Evolutionary conservation across 768 basidiomycete genomes (phyloP), one percentile per base, ranked within the genome.

Genomic region (Lyophyllum shimeji): DNA sequence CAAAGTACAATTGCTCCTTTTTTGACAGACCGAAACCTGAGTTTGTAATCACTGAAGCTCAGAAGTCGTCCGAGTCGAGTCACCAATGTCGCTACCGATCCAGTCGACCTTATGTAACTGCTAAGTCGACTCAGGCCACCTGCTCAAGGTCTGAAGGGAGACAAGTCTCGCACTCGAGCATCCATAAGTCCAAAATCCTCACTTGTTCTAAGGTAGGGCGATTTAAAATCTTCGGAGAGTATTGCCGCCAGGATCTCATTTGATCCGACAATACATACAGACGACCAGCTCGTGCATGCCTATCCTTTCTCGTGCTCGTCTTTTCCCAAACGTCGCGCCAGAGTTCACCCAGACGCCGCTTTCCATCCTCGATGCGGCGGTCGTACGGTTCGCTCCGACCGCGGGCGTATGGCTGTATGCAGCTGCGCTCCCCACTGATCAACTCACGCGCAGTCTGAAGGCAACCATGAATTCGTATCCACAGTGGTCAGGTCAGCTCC

Each of bases 401-500:
- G 62, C 63, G 44, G 71, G 66, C 8, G 45, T 64, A 39, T 72
- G 70, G 71, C 46, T 69, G 3, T 72, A 63, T 56, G 59, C 61
- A 21, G 46, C 46, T 18, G 52, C 64, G 3, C 55, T 59, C 13
- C 46, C 52, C 31, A 33, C 55, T 6, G 37, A 55, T 25, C 23
- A 51, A 5, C 60, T 62, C 23, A 48, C 53, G 11, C 29, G 24
- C n/a, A 60, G 58, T 7, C 51, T 71, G 2, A 59, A 57, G 25
- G 24, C n/a, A 1, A 66, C 68, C 9, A 59, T 72, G n/a, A 57
- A 64, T 46, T 58, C 56, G 11, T 71, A 72, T 53, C 69, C 71
- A 15, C 70, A 70, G 25, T 72, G 68, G 67, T 55, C 64, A 7
- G 70, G 71, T 7, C 71, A 71, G 40, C 55, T 71, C 34, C 66